These are phyloP conservation scores for Ricinus communis DNA, from an alignment of 345 rosid genomes.

Conservation along the genomic window DNA sequence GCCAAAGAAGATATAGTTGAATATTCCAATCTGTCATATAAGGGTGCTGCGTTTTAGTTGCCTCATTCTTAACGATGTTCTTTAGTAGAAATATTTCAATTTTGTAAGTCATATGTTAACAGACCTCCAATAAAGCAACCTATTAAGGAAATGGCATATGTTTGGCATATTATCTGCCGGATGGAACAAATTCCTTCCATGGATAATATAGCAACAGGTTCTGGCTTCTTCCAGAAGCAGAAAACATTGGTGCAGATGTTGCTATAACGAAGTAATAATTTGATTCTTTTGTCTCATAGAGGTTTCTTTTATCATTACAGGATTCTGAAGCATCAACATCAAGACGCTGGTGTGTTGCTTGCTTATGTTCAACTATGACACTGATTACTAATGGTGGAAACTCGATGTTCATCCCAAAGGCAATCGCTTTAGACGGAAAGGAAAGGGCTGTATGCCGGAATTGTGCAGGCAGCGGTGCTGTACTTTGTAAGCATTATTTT, in stretches of 20 bases:
- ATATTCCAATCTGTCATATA: too few species aligned
- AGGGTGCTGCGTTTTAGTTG: too few species aligned
- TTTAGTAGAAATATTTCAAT: too few species aligned
- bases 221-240: not conserved
- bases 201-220: not conserved
- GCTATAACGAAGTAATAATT: not conserved
- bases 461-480: slow-evolving; percentile 80
- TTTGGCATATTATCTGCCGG: not conserved
- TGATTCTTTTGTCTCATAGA: too few species aligned
- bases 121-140: not conserved
- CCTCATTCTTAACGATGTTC: too few species aligned
- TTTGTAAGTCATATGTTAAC: not conserved
- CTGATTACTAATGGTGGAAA: slow-evolving; percentile 44
- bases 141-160: not conserved
- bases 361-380: slow-evolving; percentile 62
- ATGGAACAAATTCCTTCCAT: not conserved
- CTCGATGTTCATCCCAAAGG: slow-evolving; percentile 43
- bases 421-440: slow-evolving; percentile 52
- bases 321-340: slow-evolving; percentile 44
- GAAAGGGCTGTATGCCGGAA: slow-evolving; percentile 74
- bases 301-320: slow-evolving; percentile 30
- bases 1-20: too few species aligned
- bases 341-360: slow-evolving; percentile 65
- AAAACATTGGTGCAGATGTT: not conserved
- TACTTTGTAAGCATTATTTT: slow-evolving; percentile 58